These are phyloP conservation scores for Amanita fuliginea DNA, from an alignment of 768 basidiomycete genomes.

Conservation along the genomic window DNA sequence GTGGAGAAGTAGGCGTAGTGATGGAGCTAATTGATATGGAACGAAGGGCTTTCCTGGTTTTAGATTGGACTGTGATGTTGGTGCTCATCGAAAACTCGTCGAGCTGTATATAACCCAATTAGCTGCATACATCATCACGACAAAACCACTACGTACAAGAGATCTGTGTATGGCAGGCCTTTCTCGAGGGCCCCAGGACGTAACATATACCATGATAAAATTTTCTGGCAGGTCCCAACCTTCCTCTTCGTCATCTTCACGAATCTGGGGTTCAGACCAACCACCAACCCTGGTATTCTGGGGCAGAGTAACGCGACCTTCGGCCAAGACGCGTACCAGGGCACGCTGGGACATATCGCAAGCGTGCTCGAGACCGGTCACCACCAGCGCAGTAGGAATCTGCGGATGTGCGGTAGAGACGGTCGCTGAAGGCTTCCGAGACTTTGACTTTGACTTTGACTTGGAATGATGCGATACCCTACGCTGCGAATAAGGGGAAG, in stretches of 20 bases:
- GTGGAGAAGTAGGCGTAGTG: constrained; percentile 2
- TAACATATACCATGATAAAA: constrained; percentile 68
- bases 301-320: constrained; percentile 35
- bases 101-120: constrained; percentile 30
- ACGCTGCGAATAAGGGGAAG: not conserved
- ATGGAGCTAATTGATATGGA: constrained; percentile 4
- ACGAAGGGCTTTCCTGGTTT: constrained; percentile 23
- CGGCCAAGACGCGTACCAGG: constrained; percentile 39
- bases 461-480: not conserved
- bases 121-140: constrained; percentile 4
- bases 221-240: constrained; percentile 45
- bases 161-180: constrained; percentile 54
- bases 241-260: constrained; percentile 17
- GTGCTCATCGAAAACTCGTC: constrained; percentile 75
- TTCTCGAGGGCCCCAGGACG: constrained; percentile 50
- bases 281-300: constrained; percentile 14
- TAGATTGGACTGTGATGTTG: constrained; percentile 38
- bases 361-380: constrained; percentile 63
- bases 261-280: constrained; percentile 7
- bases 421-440: not conserved
- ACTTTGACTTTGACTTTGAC: not conserved
- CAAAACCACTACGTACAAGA: constrained; percentile 37
- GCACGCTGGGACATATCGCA: constrained; percentile 44
- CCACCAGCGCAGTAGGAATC: constrained; percentile 35
- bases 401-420: not conserved